Base-by-base conservation (phyloP, 2,329 filamentous ascomycete species). In the Trichophyton verrucosum region DNA sequence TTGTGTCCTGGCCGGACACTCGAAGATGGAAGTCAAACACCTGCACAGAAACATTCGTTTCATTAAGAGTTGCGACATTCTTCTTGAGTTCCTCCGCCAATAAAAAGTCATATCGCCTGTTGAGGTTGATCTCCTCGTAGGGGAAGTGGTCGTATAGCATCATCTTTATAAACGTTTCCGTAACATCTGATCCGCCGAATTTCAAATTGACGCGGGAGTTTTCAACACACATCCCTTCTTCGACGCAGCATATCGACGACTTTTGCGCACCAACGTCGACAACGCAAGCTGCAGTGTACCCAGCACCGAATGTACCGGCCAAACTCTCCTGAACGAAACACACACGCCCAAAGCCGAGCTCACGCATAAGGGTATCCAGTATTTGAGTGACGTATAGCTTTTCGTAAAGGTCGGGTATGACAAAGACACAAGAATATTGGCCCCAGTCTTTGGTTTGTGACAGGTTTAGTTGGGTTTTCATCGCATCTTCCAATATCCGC, bases 211-310 rank as follows among this genome's bases (percentile, higher is more conserved):
- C 84, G 15, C 94, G 85, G 15, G 94, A 99, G 70, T 96, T 92
- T 65, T 97, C 94, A 27, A 96, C 82, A 69, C 89, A 91, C 75
- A 99, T 87, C 1, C 94, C 94, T 72, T 99, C 94, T 68, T 99
- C 94, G 9, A 99, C 91, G 67, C 94, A 99, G 64, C 91, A 92
- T 36, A 99, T 88, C 0, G 94, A 95, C 1, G 94, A 97, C 80
- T 99, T 99, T 71, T 97, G 91, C 0, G 94, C 92, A 11, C 94
- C 94, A 61, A 99, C 87, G 71, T 99, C 94, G 9, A 99, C 91
- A 61, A 99, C 91, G 68, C 94, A 99, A 20, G 90, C 88, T 64
- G 89, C 90, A 0, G 91, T 95, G 70, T 95, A 96, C 6, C 94
- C 94, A 3, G 92, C 94, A 11, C 94, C 94, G 71, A 96, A 99